phyloP scores from a whole-genome alignment of 768 basidiomycete species.

The Trametes sanguinea region DNA sequence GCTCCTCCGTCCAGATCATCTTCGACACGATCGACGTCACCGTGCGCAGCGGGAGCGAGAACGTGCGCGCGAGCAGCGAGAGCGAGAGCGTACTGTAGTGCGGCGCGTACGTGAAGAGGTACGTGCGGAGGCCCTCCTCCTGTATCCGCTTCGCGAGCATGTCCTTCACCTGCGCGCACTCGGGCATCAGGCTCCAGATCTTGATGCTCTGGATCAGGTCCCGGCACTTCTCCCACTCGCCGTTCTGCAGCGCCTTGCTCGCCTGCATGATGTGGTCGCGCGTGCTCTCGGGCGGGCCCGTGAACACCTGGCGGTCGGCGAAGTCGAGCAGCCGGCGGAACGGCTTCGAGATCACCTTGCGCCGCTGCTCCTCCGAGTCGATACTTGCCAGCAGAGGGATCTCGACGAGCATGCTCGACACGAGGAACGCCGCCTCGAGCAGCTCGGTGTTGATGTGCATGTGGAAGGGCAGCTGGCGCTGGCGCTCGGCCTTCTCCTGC shows the following conservation, averaged over 20 bases:
- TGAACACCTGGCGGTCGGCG: constrained; percentile 96
- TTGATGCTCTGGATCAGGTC: constrained; percentile 96
- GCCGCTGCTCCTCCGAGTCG: constrained; percentile 90
- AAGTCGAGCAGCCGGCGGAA: constrained; percentile 95
- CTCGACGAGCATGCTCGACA: constrained; percentile 98
- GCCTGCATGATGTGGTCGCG: constrained; percentile 99
- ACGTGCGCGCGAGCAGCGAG: constrained; percentile 82
- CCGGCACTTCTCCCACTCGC: constrained; percentile 95
- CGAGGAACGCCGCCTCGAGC: constrained; percentile 95
- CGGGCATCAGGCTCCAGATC: constrained; percentile 97
- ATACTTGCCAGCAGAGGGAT: constrained; percentile 94
- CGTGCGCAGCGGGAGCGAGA: constrained; percentile 75
- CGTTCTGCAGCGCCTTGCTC: constrained; percentile 92
- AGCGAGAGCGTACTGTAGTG: constrained; percentile 92
- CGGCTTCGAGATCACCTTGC: constrained; percentile 93
- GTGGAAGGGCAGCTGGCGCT: constrained; percentile 96
- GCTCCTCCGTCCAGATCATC: constrained; percentile 98
- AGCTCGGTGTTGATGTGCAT: constrained; percentile 99
- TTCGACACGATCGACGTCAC: constrained; percentile 93
- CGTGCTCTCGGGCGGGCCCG: constrained; percentile 97
- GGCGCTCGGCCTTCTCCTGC: constrained; percentile 95
- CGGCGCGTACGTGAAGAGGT: constrained; percentile 96
- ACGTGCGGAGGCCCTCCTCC: constrained; percentile 95
- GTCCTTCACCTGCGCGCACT: constrained; percentile 82
- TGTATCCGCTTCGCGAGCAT: constrained; percentile 98